A percentile compares a stretch with the other conserved stretches of the same genome.
Conservation (phyloP, 1,284 basidiomycete genomes). For the Cutaneotrichosporon arboriforme region DNA sequence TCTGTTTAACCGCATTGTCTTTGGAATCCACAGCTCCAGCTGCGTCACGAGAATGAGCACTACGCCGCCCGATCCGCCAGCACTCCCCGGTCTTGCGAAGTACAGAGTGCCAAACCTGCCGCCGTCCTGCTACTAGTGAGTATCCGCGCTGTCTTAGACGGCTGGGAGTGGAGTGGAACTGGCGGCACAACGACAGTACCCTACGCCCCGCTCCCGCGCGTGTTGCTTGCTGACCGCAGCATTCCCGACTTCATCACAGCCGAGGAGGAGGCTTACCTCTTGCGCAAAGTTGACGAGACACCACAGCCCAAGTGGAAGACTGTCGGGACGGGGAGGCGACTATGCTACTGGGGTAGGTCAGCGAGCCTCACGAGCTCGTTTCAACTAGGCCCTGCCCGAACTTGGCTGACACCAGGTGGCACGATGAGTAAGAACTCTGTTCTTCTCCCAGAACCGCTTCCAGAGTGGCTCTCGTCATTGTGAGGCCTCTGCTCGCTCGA, state of each 20-base stretch:
- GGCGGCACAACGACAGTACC: too few species aligned
- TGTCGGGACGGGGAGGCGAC: constrained; percentile 63
- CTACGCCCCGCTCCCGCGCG: too few species aligned
- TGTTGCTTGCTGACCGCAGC: constrained; percentile 49
- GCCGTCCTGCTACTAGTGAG: constrained; percentile 2
- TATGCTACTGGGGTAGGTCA: constrained; percentile 68
- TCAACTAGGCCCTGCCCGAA: too few species aligned
- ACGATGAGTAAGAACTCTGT: constrained; percentile 41
- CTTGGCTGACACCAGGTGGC: constrained; percentile 30
- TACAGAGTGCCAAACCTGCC: neutral
- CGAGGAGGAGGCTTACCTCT: constrained; percentile 71
- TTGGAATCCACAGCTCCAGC: too few species aligned
- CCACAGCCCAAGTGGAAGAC: constrained; percentile 80
- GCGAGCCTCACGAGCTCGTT: neutral
- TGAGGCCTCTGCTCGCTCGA: constrained; percentile 16
- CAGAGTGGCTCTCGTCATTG: constrained; percentile 37
- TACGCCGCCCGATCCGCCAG: neutral
- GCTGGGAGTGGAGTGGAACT: neutral
- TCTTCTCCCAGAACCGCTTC: constrained; percentile 40
- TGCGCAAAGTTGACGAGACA: constrained; percentile 68
- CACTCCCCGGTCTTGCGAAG: neutral
- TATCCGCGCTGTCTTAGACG: neutral
- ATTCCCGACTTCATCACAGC: constrained; percentile 72
- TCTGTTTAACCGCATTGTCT: too few species aligned
- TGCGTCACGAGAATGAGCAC: too few species aligned